These are phyloP conservation scores for Diaporthe ilicicola DNA, from an alignment of 2,329 filamentous ascomycete genomes.

Conservation along the genomic window DNA sequence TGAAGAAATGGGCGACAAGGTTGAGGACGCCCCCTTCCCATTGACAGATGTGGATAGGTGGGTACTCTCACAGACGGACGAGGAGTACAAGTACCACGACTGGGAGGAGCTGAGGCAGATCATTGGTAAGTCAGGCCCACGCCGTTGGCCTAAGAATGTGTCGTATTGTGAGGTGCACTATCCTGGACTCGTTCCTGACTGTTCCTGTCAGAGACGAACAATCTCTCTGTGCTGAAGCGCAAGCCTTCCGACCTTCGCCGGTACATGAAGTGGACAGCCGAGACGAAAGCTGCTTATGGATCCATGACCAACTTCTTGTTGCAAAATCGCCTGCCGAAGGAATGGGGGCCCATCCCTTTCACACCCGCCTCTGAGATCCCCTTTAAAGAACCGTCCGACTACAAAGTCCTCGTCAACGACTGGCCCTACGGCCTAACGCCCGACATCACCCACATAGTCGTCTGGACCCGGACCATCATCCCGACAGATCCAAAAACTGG, in stretches of 20 bases:
- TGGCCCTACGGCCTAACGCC: slow-evolving; percentile 86
- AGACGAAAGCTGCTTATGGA: slow-evolving; percentile 77
- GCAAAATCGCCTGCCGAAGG: slow-evolving; percentile 70
- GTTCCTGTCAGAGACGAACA: slow-evolving; percentile 54
- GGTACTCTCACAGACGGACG: slow-evolving; percentile 71
- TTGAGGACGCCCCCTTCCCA: slow-evolving; percentile 62
- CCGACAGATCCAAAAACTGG: slow-evolving; percentile 75
- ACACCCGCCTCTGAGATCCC: slow-evolving; percentile 57
- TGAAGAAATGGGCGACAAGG: slow-evolving; percentile 51
- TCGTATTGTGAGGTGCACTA: neutral
- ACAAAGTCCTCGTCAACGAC: slow-evolving; percentile 83
- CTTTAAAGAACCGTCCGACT: slow-evolving; percentile 64
- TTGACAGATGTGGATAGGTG: slow-evolving; percentile 66
- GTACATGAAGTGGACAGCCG: slow-evolving; percentile 80
- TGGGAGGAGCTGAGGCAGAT: slow-evolving; percentile 79
- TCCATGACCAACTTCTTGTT: slow-evolving; percentile 83
- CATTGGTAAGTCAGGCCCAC: slow-evolving; percentile 59
- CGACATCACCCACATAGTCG: slow-evolving; percentile 81
- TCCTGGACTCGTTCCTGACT: slow-evolving; percentile 9
- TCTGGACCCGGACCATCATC: slow-evolving; percentile 89
- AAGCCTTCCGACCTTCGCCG: slow-evolving; percentile 81
- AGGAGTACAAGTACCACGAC: slow-evolving; percentile 73
- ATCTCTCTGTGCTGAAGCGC: slow-evolving; percentile 79
- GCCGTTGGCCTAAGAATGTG: neutral
- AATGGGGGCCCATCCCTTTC: slow-evolving; percentile 72